These are phyloP conservation scores for Trebouxia gelatinosa DNA, from an alignment of 163 green algal genomes.

Conservation along the genomic window DNA sequence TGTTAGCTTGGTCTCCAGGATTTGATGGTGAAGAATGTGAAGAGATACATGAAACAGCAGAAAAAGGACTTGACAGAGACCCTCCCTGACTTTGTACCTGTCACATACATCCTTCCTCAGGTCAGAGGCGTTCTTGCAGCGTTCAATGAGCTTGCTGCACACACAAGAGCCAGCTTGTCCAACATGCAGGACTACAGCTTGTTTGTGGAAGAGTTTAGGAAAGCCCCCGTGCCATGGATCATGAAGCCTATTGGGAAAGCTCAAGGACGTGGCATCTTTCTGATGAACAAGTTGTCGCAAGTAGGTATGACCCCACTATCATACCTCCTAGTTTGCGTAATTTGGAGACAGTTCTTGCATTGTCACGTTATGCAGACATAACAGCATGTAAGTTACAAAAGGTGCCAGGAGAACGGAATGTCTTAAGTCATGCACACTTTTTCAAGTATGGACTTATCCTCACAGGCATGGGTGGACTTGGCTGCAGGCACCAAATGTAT, in stretches of 20 bases:
- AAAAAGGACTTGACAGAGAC: constrained; percentile 43
- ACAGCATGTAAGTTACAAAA: too few species aligned
- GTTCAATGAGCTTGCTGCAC: background rate
- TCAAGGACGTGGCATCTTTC: constrained; percentile 85
- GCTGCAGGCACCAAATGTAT: background rate
- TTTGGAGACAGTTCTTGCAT: too few species aligned
- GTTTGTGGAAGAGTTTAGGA: constrained; percentile 78
- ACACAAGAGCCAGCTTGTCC: background rate
- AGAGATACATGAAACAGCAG: constrained; percentile 63
- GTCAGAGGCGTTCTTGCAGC: constrained; percentile 10
- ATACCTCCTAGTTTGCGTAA: constrained; percentile 82
- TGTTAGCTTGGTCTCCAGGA: constrained; percentile 48
- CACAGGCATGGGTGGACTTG: too few species aligned
- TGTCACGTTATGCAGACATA: too few species aligned
- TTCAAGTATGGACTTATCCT: too few species aligned
- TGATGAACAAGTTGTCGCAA: constrained; percentile 85
- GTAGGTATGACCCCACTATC: constrained; percentile 46
- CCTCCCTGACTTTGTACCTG: constrained; percentile 46
- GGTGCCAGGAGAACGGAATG: too few species aligned
- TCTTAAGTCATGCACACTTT: too few species aligned
- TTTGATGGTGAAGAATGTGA: constrained; percentile 84
- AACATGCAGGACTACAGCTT: constrained; percentile 64
- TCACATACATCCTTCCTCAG: constrained; percentile 78
- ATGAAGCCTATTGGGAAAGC: constrained; percentile 84
- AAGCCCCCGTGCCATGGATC: constrained; percentile 70